Percentiles rank a stretch among this genome's conserved stretches.
phyloP scores from a whole-genome alignment of 306 rosid species.

The Malus asiatica region DNA sequence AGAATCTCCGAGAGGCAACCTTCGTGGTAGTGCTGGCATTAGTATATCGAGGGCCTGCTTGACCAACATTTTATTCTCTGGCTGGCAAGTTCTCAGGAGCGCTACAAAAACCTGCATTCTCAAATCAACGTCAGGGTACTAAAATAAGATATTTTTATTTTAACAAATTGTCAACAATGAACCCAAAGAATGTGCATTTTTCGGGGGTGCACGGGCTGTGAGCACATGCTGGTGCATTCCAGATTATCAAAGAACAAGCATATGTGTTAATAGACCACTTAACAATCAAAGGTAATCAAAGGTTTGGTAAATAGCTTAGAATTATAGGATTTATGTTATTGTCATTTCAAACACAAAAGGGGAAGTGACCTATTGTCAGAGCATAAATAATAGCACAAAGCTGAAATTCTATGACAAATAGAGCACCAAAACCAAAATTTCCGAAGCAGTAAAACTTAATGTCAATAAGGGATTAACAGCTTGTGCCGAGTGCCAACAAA shows the following conservation, averaged over 20 bases:
- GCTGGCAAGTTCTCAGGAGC: conserved; percentile 98
- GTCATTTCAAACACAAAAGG: neutral
- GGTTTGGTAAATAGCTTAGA: neutral
- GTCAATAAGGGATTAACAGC: conserved; percentile 1
- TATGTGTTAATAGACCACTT: neutral
- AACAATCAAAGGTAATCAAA: neutral
- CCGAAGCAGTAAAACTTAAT: neutral
- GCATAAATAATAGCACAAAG: neutral
- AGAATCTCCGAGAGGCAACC: conserved; percentile 92
- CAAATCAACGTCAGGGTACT: conserved; percentile 21
- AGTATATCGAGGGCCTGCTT: conserved; percentile 99
- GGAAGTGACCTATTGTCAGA: neutral
- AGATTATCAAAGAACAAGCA: neutral
- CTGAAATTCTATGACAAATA: neutral
- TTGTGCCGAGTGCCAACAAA: neutral
- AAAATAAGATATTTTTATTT: neutral
- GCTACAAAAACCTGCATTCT: conserved; percentile 92
- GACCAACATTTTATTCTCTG: conserved; percentile 97
- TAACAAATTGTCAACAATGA: neutral
- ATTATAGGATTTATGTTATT: neutral
- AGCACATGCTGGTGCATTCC: neutral
- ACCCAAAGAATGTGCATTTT: neutral
- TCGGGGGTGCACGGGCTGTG: neutral
- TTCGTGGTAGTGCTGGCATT: conserved; percentile 98
- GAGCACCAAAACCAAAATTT: neutral